Percentiles rank a stretch among this genome's conserved stretches.
Conservation (phyloP, 2,329 filamentous ascomycete genomes). For the Samsoniella hepiali region DNA sequence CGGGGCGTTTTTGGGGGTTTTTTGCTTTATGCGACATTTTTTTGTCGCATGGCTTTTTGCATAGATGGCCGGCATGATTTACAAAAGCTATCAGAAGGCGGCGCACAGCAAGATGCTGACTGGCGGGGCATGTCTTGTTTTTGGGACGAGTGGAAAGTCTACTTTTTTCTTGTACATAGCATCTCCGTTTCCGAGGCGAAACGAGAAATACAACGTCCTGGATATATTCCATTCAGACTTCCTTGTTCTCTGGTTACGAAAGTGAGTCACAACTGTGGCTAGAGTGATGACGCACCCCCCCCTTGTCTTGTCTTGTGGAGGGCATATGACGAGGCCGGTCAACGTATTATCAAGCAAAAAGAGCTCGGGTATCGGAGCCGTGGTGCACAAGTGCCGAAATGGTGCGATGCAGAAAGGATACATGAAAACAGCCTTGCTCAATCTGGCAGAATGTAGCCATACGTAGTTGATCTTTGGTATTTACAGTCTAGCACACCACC, state of each 20-base stretch:
- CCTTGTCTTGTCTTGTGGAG: neutral
- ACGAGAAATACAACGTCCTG: neutral
- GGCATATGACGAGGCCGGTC: neutral
- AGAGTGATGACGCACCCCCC: neutral
- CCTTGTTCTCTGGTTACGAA: neutral
- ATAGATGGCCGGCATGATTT: constrained; percentile 7
- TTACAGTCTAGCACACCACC: too few relatives aligned
- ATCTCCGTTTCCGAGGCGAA: neutral
- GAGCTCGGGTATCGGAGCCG: neutral
- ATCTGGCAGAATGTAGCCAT: too few relatives aligned
- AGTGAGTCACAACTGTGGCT: neutral
- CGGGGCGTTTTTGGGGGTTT: constrained; percentile 2
- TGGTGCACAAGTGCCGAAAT: neutral
- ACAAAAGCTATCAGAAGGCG: constrained; percentile 7
- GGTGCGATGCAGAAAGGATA: too few relatives aligned
- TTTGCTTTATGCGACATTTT: neutral
- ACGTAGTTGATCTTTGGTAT: too few relatives aligned
- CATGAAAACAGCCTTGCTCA: too few relatives aligned
- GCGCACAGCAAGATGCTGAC: neutral
- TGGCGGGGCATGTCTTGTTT: neutral
- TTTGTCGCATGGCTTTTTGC: neutral
- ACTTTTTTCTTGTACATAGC: constrained; percentile 6
- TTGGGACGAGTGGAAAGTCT: neutral
- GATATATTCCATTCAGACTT: neutral
- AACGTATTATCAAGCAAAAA: too few relatives aligned